phyloP scores from a whole-genome alignment of 495 filamentous ascomycete genomes.

The Tuber indicum region DNA sequence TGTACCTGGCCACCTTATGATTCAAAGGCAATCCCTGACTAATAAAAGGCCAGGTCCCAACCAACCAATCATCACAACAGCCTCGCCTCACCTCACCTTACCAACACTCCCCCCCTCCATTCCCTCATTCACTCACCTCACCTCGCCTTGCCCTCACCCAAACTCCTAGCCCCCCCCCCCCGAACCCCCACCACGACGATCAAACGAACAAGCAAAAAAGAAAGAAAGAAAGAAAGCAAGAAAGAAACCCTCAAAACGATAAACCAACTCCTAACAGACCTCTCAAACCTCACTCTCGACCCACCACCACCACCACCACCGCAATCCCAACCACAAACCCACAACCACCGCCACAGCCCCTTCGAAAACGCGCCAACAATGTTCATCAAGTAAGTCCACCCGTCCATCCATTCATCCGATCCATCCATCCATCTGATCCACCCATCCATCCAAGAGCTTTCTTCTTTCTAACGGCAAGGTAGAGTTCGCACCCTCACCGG shows the following conservation, averaged over 20 bases:
- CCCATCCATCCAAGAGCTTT: no score
- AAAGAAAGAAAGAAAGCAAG: not conserved
- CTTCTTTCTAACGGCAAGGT: not conserved
- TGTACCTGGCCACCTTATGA: not conserved
- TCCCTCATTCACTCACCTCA: constrained; percentile 2
- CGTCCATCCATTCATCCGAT: not conserved
- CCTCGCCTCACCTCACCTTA: not conserved
- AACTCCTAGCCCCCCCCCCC: not conserved
- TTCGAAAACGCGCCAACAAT: constrained; percentile 13
- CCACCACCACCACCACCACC: constrained; percentile 13
- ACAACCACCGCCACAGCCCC: constrained; percentile 2
- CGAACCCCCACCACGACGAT: not conserved
- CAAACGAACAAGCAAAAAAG: not conserved
- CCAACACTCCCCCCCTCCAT: not conserved
- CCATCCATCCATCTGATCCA: not conserved
- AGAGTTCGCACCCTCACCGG: constrained; percentile 97
- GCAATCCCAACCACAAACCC: constrained; percentile 4
- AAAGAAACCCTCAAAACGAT: constrained; percentile 14
- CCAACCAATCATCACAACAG: not conserved
- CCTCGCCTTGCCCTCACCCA: not conserved
- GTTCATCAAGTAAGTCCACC: constrained; percentile 33
- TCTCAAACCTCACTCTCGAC: constrained; percentile 30
- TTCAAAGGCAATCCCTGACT: not conserved
- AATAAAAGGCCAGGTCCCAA: not conserved
- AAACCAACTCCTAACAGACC: constrained; percentile 24